Evolutionary conservation across 345 rosid species (phyloP), one percentile per base, ranked within the genome.

Genomic region (Populus davidiana): DNA sequence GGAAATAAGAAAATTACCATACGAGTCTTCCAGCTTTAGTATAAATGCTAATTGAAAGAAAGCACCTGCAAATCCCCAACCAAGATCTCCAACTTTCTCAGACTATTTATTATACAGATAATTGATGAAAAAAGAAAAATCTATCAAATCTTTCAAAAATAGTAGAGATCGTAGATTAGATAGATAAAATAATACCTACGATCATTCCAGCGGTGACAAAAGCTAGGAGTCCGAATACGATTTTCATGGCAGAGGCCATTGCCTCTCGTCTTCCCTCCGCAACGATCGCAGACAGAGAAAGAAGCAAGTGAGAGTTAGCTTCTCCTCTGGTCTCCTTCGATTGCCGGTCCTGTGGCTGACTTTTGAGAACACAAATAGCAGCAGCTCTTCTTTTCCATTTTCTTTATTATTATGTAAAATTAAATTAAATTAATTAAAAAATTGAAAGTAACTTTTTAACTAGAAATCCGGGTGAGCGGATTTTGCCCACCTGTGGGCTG

Each of bases 181-280:
- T 31, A 67, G 75, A 31, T 70, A 73, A 67, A 43, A 43, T 11
- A 43, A 33, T 83, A 94, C 98, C 98, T 81, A 91, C 85, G 78
- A 94, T 90, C 97, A 94, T 94, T 70, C 98, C 98, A 67, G 89
- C 71, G 17, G 97, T 91, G 87, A 94, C 97, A 83, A 94, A 89
- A 52, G 97, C 90, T 47, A 94, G 80, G 69, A 94, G 90, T 47
- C 95, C 97, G 72, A 93, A 82, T 41, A 93, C 88, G 76, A 93
- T 88, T 82, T 84, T 93, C 94, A 90, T 90, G 65, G 87, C 74
- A 65, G 93, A 69, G n/a, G 93, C 92, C 96, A 90, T 89, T 75
- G 78, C 64, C 41, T 14, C 69, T n/a, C 27, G 8, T 4, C 20
- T n/a, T 1, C 43, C 47, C 36, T 20, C 9, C 5, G 8, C 17